Evolutionary conservation across 23 red algal species (phyloP), one percentile per base, ranked within the genome.

Genomic region (Cyanidioschyzon merolae): DNA sequence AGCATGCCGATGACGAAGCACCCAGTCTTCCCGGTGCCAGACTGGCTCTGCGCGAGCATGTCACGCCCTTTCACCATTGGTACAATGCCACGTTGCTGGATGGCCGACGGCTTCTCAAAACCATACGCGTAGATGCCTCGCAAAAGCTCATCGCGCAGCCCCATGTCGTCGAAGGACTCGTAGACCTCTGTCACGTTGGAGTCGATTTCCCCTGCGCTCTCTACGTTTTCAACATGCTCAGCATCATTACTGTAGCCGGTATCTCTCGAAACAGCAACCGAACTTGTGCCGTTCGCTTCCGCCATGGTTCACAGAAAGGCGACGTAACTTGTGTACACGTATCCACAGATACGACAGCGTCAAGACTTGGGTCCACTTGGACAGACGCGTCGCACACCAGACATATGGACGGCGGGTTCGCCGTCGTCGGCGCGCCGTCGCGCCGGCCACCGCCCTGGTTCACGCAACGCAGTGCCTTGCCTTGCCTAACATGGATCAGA

Each of bases 21-120:
- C 34, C 87, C 94, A 1, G 94, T 98, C 75, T 98, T 98, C 21
- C 94, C 94, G 87, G 90, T 98, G 75, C 94, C 94, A 39, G 94
- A 98, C 75, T 98, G 94, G 0, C 87, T 88, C 75, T 98, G 94
- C 37, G 94, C 94, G 79, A 98, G 90, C 26, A 88, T 98, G 83
- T 98, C 94, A 32, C 89, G 79, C 7, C 84, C 85, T 41, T 83
- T 51, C 40, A 98, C 87, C 83, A 98, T 87, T 16, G 94, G 94
- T 50, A 98, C 86, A 41, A 98, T 98, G 68, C 83, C 94, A 7
- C 94, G 80, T 74, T 98, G 89, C 68, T 98, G 94, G 37, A 98
- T 98, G 29, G 89, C 94, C 39, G 88, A 92, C 1, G 94, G 94
- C 80, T 98, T 98, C 75, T 98, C 94, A 74, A 98, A 98, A 85